Conservation (phyloP, 805 yeast genomes). For the Barnettozyma siamensis region DNA sequence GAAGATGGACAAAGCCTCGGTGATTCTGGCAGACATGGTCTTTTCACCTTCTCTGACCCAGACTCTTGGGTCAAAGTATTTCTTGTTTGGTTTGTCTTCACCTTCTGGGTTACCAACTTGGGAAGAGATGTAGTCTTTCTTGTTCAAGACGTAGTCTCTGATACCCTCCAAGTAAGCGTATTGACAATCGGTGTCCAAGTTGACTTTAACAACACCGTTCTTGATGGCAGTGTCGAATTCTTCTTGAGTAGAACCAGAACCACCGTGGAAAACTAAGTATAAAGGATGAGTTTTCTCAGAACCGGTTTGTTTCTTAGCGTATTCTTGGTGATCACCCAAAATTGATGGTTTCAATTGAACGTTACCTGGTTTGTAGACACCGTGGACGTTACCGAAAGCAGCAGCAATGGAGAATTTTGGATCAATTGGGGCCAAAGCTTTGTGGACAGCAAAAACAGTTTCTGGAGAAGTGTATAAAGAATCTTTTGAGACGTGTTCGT, state of each 20-base stretch:
- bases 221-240: conserved; percentile 90
- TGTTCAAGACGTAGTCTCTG: conserved; percentile 92
- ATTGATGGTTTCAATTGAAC: conserved; percentile 88
- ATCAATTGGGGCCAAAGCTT: conserved; percentile 84
- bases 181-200: conserved; percentile 98
- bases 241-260: conserved; percentile 92
- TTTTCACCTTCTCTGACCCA: conserved; percentile 99
- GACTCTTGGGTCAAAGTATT: conserved; percentile 99
- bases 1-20: conserved; percentile 82
- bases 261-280: conserved; percentile 99
- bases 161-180: conserved; percentile 95
- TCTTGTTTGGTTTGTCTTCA: conserved; percentile 98
- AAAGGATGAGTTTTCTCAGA: conserved; percentile 60
- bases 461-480: conserved; percentile 91
- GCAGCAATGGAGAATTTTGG: conserved; percentile 99
- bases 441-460: conserved; percentile 86
- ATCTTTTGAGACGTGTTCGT: conserved; percentile 85
- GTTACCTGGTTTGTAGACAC: conserved; percentile 99
- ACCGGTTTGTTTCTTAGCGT: conserved; percentile 65
- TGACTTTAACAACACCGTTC: conserved; percentile 97
- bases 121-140: conserved; percentile 87
- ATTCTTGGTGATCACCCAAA: conserved; percentile 92
- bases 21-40: conserved; percentile 87
- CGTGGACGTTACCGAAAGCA: conserved; percentile 99
- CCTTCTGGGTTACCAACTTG: conserved; percentile 99